Base-by-base conservation (phyloP, 2,329 filamentous ascomycete species). In the Colletotrichum spinosum region DNA sequence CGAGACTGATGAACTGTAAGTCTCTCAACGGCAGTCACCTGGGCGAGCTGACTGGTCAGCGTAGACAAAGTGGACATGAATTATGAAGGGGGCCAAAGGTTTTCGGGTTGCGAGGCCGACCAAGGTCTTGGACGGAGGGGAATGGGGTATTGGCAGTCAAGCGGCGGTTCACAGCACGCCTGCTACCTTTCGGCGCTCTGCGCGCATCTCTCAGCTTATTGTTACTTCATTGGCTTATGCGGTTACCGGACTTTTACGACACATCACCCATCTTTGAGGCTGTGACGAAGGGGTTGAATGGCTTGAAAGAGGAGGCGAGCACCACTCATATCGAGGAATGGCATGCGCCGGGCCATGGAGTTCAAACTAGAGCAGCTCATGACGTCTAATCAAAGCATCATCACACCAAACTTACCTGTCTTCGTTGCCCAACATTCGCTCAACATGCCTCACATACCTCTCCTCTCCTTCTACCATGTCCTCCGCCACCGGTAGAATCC, bases 1-100 rank as follows among this genome's bases (percentile, higher is more conserved):
- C n/a, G 50, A 46, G 9, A 57, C 48, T 25, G 42, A 66, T 55
- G 49, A 60, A 17, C 46, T 56, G 63, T 66, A 57, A 57, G 58
- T 25, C 48, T 50, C 17, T 34, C 11, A 8, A 49, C 25, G 33
- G 7, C 9, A 17, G 45, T 25, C 37, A 9, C 11, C 15, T 11
- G 17, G 39, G 6, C 13, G 46, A 34, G 25, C 46, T 49, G 46
- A 49, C 46, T 17, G n/a, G n/a, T 46, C 11, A 15, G 7, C 13
- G 17, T 12, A 10, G 11, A 34, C 15, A 57, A 46, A 37, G 35
- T 46, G 55, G 37, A 51, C 34, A 51, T 51, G 55, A 42, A 58
- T 58, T 58, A 17, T 25, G 13, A 46, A 25, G 9, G n/a, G 15
- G 25, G 25, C 4, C 5, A 25, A 25, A 25, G 25, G 25, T 4